Base-by-base conservation (phyloP, 495 filamentous ascomycete genomes). In the Aspergillus sclerotiicarbonarius region DNA sequence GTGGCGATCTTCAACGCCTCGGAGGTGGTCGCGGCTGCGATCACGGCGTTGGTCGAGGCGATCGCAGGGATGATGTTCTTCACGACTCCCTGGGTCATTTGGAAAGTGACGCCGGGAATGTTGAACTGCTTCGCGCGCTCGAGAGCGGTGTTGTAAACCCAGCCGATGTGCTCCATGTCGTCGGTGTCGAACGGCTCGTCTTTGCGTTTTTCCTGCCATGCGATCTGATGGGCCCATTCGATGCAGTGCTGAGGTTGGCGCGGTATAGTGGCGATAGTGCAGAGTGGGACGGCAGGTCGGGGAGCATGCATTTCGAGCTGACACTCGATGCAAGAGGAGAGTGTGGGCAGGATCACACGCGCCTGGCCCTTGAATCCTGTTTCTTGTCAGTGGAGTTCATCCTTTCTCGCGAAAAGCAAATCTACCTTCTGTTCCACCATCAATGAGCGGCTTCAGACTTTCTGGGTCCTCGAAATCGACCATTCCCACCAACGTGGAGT, bases 61-160 rank as follows among this genome's bases (percentile, higher is more conserved):
- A 99, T 99, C 9, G 95, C 95, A 1, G 95, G 95, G 59, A 99
- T 99, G 71, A 99, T 99, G 67, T 99, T 98, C 73, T 99, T 99
- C 62, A 99, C 92, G 0, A 98, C 94, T 32, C 95, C 95, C 67
- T 99, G 95, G 0, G 95, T 96, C 71, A 96, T 84, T n/a, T 88
- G 86, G 74, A 98, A 99, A 12, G 95, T 97, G 25, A 99, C 89
- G 19, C 95, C 95, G 3, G 82, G 69, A 70, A 99, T 99, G 61
- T 91, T 87, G 76, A 96, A 99, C 64, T 98, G 89, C 58, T 83
- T 69, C 1, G 92, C 90, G 57, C 95, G 88, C 37, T 80, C 71
- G 16, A 91, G 80, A 5, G 95, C 91, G 59, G 90, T 89, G 63
- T 92, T 84, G 74, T 91, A 99, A 19, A 99, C 81, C 95, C 95